Evolutionary conservation across 2,329 filamentous ascomycete genomes (phyloP).

Genomic region (Cladosporium sp.): DNA sequence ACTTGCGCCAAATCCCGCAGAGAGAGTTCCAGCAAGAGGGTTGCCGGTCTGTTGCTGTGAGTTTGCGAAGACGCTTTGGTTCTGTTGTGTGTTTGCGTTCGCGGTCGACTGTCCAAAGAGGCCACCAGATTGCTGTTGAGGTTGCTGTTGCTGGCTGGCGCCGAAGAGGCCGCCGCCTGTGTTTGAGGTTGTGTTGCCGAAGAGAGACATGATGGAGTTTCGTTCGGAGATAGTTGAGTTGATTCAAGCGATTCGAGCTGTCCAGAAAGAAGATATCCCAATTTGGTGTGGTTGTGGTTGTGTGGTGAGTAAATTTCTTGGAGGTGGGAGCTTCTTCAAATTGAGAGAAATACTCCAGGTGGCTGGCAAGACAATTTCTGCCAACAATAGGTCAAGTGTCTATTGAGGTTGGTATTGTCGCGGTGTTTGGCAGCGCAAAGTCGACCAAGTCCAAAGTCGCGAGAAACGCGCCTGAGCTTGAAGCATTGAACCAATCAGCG

Average conservation of each 20-base stretch:
- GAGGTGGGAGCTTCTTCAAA: not conserved
- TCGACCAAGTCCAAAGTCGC: slow-evolving; percentile 11
- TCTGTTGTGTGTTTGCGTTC: slow-evolving; percentile 27
- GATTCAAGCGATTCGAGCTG: slow-evolving; percentile 20
- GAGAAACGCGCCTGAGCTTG: slow-evolving; percentile 20
- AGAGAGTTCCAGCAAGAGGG: slow-evolving; percentile 27
- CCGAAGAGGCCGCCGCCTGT: slow-evolving; percentile 18
- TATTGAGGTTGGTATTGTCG: slow-evolving; percentile 19
- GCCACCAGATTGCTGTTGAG: slow-evolving; percentile 20
- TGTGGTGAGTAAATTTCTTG: not conserved
- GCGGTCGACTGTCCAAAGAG: slow-evolving; percentile 9
- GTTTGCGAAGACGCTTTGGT: slow-evolving; percentile 21
- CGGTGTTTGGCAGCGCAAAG: slow-evolving; percentile 13
- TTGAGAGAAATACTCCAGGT: no score
- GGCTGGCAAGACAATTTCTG: not conserved
- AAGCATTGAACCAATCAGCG: slow-evolving; percentile 11
- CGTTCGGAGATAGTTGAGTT: slow-evolving; percentile 11
- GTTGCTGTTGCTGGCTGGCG: slow-evolving; percentile 21
- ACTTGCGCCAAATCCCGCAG: slow-evolving; percentile 32
- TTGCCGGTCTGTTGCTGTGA: slow-evolving; percentile 23
- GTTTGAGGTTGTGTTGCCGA: slow-evolving; percentile 38
- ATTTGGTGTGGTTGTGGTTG: not conserved
- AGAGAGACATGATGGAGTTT: slow-evolving; percentile 36
- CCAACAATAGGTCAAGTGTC: not conserved
- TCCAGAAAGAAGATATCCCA: not conserved